Base-by-base conservation (phyloP, 805 yeast species). In the Candida xiaguanensis region DNA sequence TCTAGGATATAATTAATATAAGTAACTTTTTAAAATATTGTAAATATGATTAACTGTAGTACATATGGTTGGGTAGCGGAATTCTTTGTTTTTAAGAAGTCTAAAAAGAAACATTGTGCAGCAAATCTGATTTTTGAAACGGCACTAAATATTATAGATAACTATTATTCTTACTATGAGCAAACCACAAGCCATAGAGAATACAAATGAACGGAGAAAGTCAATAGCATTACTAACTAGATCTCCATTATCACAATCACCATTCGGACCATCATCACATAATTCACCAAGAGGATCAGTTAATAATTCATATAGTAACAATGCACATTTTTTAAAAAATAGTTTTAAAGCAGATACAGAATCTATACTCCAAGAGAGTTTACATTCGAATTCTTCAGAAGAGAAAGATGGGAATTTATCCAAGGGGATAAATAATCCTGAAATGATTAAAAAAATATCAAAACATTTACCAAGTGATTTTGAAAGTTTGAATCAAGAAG, bases 401-500 rank as follows among this genome's bases (percentile, higher is more conserved):
- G 50, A 59, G 0, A 51, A 52, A 6, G 57, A 59, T 1, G 43
- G 42, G 11, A 54, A 51, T 24, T 41, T 14, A 16, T 32, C 43
- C n/a, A 22, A 34, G 2, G 53, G 61, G 4, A 43, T 55, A 2
- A 51, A 64, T 30, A 69, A 69, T 37, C 64, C 68, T 8, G 51
- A 49, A 7, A 43, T 67, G 13, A 27, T 66, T 16, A 55, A 57
- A 35, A 59, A 52, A 27, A 55, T 70, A 15, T 46, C 56, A 14
- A 66, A 60, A 34, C 74, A 70, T 51, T 48, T 71, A 17, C 63
- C 67, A 1, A 63, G 57, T 20, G 52, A 52, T 1, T 36, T 36
- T 18, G 51, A 46, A 12, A 57, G 71, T 2, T 48, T 74, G 23
- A 60, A 60, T 26, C 43, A 60, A 4, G 77, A 72, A 26, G 77